A percentile compares a stretch with the other conserved stretches of the same genome.
phyloP scores from a whole-genome alignment of 2,329 filamentous ascomycete species.

The Myriosclerotinia curreyana region DNA sequence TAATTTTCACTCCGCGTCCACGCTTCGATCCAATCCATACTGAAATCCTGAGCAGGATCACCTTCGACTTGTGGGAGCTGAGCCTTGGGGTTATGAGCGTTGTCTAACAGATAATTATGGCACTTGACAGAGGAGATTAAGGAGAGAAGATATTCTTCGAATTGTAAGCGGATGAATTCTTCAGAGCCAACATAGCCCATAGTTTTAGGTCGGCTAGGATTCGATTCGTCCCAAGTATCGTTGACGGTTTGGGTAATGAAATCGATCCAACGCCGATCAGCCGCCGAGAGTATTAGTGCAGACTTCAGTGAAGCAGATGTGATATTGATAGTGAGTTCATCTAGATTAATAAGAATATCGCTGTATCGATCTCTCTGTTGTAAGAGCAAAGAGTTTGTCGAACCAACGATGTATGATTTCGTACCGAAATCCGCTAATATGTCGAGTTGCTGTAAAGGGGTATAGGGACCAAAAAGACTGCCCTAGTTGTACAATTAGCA shows the following conservation, averaged over 20 bases:
- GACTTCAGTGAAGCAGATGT: constrained; percentile 73
- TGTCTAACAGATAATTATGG: constrained; percentile 61
- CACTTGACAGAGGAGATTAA: constrained; percentile 89
- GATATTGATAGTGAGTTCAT: constrained; percentile 82
- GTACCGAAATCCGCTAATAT: constrained; percentile 89
- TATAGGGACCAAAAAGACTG: constrained; percentile 94
- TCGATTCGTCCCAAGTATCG: constrained; percentile 93
- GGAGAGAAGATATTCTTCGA: constrained; percentile 92
- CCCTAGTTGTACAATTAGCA: constrained; percentile 51
- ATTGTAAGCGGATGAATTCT: constrained; percentile 94
- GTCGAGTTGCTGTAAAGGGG: constrained; percentile 91
- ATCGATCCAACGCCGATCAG: constrained; percentile 95
- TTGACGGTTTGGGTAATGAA: constrained; percentile 89
- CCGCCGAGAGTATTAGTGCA: constrained; percentile 74
- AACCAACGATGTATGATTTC: constrained; percentile 96
- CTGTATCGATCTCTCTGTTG: constrained; percentile 96
- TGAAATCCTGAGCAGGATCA: constrained; percentile 82
- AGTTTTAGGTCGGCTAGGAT: constrained; percentile 86
- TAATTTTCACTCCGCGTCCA: constrained; percentile 92
- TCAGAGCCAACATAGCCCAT: constrained; percentile 94
- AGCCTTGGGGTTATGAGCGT: constrained; percentile 56
- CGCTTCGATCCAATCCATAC: constrained; percentile 76
- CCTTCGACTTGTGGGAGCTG: constrained; percentile 68
- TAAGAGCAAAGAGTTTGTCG: constrained; percentile 88
- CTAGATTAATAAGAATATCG: constrained; percentile 93